A percentile compares a stretch with the other conserved stretches of the same genome.
Conservation (phyloP, 2,329 filamentous ascomycete genomes). For the Epicoccum nigrum region DNA sequence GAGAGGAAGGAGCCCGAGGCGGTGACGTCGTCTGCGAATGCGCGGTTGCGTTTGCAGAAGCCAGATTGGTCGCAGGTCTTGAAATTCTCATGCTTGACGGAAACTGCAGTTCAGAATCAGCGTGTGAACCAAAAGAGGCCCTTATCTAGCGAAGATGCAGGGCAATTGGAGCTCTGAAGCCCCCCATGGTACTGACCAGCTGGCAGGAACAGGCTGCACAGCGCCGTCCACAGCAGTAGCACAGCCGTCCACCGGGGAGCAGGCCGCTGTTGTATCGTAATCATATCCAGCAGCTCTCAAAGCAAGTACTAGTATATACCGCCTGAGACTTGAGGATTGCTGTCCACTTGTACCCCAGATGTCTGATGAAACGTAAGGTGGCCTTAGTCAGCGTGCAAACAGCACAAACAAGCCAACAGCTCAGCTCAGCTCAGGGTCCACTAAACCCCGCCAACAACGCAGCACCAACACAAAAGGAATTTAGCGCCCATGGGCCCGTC, state of each 20-base stretch:
- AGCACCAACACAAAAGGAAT: constrained; percentile 28
- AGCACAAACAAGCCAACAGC: background rate
- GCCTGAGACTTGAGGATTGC: constrained; percentile 16
- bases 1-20: constrained; percentile 73
- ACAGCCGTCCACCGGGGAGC: constrained; percentile 65
- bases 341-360: constrained; percentile 9
- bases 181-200: constrained; percentile 42
- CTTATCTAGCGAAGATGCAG: background rate
- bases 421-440: constrained; percentile 5
- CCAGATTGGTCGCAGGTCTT: constrained; percentile 95
- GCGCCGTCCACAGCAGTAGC: constrained; percentile 40
- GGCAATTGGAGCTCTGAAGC: constrained; percentile 9
- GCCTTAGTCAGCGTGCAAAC: constrained; percentile 18
- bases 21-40: constrained; percentile 78
- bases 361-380: constrained; percentile 18
- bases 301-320: constrained; percentile 18
- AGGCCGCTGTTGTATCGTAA: constrained; percentile 49
- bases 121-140: background rate
- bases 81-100: constrained; percentile 95
- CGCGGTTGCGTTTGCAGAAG: constrained; percentile 95
- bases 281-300: constrained; percentile 38
- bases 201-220: constrained; percentile 45
- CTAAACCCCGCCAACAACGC: constrained; percentile 19
- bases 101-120: constrained; percentile 57
- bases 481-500: constrained; percentile 13